Conservation (phyloP, 768 basidiomycete genomes). For the Mycena haematopus region DNA sequence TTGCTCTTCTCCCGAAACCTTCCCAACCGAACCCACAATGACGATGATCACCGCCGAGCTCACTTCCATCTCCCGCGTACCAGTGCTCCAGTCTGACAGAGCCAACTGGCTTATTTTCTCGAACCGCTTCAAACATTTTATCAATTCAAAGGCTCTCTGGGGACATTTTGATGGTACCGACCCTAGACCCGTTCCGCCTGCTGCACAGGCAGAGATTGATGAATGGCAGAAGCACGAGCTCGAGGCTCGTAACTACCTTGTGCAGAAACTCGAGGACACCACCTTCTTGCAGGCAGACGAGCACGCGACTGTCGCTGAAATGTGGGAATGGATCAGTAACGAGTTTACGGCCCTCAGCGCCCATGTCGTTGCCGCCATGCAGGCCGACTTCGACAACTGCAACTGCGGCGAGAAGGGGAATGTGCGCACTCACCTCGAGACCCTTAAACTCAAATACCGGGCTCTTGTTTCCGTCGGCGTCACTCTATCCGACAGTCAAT, state of each 20-base stretch:
- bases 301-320: conserved; percentile 35
- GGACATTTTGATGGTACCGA: conserved; percentile 38
- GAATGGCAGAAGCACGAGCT: conserved; percentile 45
- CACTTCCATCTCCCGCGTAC: conserved; percentile 36
- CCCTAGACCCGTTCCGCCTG: conserved; percentile 20
- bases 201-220: conserved; percentile 20
- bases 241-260: conserved; percentile 38
- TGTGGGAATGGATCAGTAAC: conserved; percentile 39
- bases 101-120: conserved; percentile 42
- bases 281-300: conserved; percentile 34
- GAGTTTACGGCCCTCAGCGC: conserved; percentile 37
- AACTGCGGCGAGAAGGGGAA: conserved; percentile 25
- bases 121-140: conserved; percentile 36
- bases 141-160: conserved; percentile 39
- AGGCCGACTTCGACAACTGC: conserved; percentile 20
- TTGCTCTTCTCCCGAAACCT: neutral
- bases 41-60: conserved; percentile 30
- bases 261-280: conserved; percentile 41
- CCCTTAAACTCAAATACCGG: neutral
- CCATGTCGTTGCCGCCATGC: conserved; percentile 16
- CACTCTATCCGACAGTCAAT: conserved; percentile 3
- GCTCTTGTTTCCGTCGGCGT: conserved; percentile 15
- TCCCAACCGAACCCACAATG: conserved; percentile 12
- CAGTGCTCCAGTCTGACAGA: conserved; percentile 40
- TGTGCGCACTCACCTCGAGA: conserved; percentile 7